Evolutionary conservation across 257 asterid species (phyloP), one percentile per base, ranked within the genome.

Genomic region (Datura wrightii): DNA sequence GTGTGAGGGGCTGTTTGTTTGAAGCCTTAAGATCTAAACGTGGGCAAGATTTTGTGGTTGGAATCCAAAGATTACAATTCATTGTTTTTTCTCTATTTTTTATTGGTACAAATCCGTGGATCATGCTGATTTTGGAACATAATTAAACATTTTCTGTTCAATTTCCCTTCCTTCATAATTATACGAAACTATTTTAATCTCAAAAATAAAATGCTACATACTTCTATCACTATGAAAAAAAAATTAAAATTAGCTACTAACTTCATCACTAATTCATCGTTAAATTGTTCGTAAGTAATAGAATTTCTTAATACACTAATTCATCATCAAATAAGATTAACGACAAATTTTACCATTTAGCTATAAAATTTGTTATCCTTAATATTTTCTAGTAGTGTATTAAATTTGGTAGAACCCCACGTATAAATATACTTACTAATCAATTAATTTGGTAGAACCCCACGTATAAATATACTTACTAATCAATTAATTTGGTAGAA

Each of bases 21-120:
- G 8, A 62, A 8, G 81, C 8, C 11, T 76, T 14, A 50, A 14
- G 82, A 8, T 0, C 31, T 34, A 76, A 52, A 76, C 63, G 63
- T 76, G 82, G 63, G 82, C 16, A 52, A 52, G 63, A 76, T 76
- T 19, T 76, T 50, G 63, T 14, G 44, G 82, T 31, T 52, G 31
- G 31, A 13, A 78, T 76, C 62, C 31, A 46, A 52, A 78, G 82
- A 78, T 78, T 34, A 52, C 24, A 52, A 78, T 52, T 52, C 34
- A 34, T 52, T 31, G 8, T 78, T 36, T 50, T 8, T 78, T 52
- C 34, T 48, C 48, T 78, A 7, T 78, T 74, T 31, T 24, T 5
- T 78, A 56, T 50, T 65, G 44, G n/a, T 13, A 52, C 15, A 78
- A 78, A 76, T 52, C 31, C 3, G 14, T 52, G 63, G 60, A 78